Conservation (phyloP, 169 alveolate species). For the Cyclospora cayetanensis region DNA sequence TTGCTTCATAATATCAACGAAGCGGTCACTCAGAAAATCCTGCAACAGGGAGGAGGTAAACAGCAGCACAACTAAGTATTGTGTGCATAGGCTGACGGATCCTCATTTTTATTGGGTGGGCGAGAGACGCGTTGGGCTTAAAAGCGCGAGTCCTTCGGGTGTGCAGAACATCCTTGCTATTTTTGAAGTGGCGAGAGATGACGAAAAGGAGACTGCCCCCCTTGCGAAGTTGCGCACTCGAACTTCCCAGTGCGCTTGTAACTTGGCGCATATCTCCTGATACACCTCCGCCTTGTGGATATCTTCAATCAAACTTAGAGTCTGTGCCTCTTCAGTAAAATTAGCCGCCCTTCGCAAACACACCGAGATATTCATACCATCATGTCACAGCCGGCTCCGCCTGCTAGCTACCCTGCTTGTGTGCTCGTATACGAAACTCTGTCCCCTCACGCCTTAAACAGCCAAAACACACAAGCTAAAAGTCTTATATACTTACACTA, state of each 20-base stretch:
- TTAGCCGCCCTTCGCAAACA: conserved; percentile 34
- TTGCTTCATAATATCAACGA: conserved; percentile 65
- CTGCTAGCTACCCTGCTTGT: too few relatives aligned
- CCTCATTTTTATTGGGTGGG: too few relatives aligned
- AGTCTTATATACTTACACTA: not conserved
- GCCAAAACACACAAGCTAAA: too few relatives aligned
- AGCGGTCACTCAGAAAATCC: conserved; percentile 55
- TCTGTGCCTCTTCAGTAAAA: conserved; percentile 56
- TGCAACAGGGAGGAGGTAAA: not conserved
- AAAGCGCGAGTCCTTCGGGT: too few relatives aligned
- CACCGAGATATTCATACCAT: too few relatives aligned
- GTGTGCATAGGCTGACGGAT: too few relatives aligned
- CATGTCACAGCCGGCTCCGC: too few relatives aligned
- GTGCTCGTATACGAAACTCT: not conserved
- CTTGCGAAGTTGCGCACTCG: not conserved
- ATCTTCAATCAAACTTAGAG: conserved; percentile 56
- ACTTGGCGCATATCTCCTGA: conserved; percentile 41
- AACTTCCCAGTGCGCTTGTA: conserved; percentile 46
- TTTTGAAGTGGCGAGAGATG: not conserved
- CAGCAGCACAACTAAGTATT: too few relatives aligned
- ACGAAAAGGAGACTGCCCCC: not conserved
- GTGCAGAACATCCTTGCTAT: too few relatives aligned
- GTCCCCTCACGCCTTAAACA: too few relatives aligned
- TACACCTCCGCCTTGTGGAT: conserved; percentile 67
- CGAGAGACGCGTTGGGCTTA: too few relatives aligned